Evolutionary conservation across 2,329 filamentous ascomycete genomes (phyloP).

Genomic region (Ophioceras dolichostomum): DNA sequence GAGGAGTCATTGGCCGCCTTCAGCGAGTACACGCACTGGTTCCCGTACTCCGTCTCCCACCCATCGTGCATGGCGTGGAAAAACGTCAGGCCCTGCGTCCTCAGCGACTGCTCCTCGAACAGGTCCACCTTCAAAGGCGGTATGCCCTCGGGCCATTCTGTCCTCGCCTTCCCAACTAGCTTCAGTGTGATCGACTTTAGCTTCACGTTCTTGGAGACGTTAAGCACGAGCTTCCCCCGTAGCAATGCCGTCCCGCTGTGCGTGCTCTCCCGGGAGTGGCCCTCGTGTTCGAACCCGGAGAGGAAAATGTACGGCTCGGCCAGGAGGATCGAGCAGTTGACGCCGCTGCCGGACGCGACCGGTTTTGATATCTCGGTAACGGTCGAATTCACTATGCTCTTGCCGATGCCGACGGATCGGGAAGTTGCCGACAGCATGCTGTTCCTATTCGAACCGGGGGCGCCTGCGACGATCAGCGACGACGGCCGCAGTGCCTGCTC

Average conservation of each 20-base stretch:
- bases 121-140: slow-evolving; percentile 76
- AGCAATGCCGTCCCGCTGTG: slow-evolving; percentile 66
- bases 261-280: slow-evolving; percentile 38
- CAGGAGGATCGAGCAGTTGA: slow-evolving; percentile 60
- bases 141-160: slow-evolving; percentile 95
- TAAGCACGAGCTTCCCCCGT: slow-evolving; percentile 69
- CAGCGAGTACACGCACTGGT: slow-evolving; percentile 44
- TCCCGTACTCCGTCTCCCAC: slow-evolving; percentile 51
- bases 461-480: slow-evolving; percentile 10
- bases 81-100: slow-evolving; percentile 83
- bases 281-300: slow-evolving; percentile 64
- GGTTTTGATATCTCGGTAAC: slow-evolving; percentile 56
- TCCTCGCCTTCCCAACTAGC: slow-evolving; percentile 73
- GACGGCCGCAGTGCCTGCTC: slow-evolving; percentile 14
- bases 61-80: slow-evolving; percentile 66
- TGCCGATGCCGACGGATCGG: too few relatives aligned
- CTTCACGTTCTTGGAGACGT: slow-evolving; percentile 80
- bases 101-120: slow-evolving; percentile 71
- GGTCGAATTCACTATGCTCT: slow-evolving; percentile 34
- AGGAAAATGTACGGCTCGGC: slow-evolving; percentile 74
- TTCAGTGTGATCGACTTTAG: slow-evolving; percentile 84
- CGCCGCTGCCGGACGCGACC: slow-evolving; percentile 64
- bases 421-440: slow-evolving; percentile 38
- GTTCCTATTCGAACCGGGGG: slow-evolving; percentile 23
- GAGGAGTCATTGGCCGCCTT: slow-evolving; percentile 22